Evolutionary conservation across 352 stramenopile species (phyloP), one percentile per base, ranked within the genome.

Genomic region (Globisporangium perplexum): DNA sequence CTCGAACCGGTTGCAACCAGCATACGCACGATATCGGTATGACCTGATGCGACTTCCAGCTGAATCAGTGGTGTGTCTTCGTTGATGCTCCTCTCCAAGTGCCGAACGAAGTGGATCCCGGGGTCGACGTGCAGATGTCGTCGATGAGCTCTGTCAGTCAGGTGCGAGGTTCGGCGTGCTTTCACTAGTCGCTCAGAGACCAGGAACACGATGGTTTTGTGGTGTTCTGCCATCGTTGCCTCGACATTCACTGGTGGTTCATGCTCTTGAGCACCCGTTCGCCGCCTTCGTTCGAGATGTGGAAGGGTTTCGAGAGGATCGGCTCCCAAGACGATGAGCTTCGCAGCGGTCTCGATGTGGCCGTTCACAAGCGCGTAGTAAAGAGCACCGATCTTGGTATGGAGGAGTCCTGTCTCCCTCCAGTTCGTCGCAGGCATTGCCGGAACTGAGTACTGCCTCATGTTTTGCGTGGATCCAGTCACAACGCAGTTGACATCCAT

Each of bases 401-500:
- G 50, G 17, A 68, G 31, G 15, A 39, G 55, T 3, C 23, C 41
- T 33, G 26, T 12, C n/a, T 35, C 24, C 30, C 17, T 26, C 7
- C 17, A 28, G 7, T 4, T 36, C 5, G 7, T 17, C n/a, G 17
- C 8, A 7, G 30, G 18, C 22, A 56, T 56, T 45, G 23, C 35
- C 28, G 23, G 58, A 39, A n/a, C 33, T 18, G 20, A 11, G 2
- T 7, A 35, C 30, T 28, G 47, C 18, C 33, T 53, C 12, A 17
- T 46, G 18, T 10, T 3, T 10, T 17, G 33, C 4, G 28, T 38
- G 18, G n/a, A 24, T 30, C 17, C 38, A 46, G 10, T 24, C 0
- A 63, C n/a, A 22, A 67, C 45, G 41, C 67, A 88, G 35, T 84
- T 88, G 4, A 84, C 70, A 41, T 86, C 74, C 64, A 83, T 81